phyloP scores from a whole-genome alignment of 108 stramenopile genomes.

The Cyclotella atomus region DNA sequence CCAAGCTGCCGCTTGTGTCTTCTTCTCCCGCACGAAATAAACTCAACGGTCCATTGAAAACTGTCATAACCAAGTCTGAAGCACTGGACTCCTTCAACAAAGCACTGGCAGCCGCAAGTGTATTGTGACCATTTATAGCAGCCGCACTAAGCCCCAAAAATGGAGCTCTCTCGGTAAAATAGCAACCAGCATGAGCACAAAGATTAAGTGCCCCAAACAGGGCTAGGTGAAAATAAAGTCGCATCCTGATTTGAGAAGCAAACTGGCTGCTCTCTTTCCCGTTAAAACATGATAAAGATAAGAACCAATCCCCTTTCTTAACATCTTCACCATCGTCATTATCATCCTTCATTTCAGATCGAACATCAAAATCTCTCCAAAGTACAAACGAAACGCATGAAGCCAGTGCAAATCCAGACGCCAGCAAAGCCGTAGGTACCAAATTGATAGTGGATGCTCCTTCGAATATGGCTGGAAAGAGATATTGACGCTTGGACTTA shows the following conservation, averaged over 20 bases:
- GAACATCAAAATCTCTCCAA: conserved; percentile 35
- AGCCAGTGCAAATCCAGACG: conserved; percentile 39
- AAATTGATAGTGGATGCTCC: background rate
- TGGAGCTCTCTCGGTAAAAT: conserved; percentile 27
- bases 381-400: conserved; percentile 25
- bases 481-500: conserved; percentile 28
- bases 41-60: conserved; percentile 16
- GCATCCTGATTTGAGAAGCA: conserved; percentile 7
- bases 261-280: background rate
- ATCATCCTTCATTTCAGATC: conserved; percentile 12
- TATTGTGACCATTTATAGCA: conserved; percentile 37
- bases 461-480: conserved; percentile 8
- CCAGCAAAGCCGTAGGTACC: conserved; percentile 24
- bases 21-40: background rate
- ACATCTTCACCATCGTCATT: background rate
- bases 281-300: conserved; percentile 10
- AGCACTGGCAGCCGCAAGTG: conserved; percentile 23
- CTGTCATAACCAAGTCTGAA: background rate
- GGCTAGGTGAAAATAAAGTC: conserved; percentile 19
- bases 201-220: conserved; percentile 25
- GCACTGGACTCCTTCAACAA: conserved; percentile 24
- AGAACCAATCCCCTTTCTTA: conserved; percentile 29
- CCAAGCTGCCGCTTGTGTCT: background rate
- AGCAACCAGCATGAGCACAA: conserved; percentile 22
- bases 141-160: conserved; percentile 41